Evolutionary conservation across 2,329 filamentous ascomycete genomes (phyloP).

Genomic region (Epichloe hybrida): DNA sequence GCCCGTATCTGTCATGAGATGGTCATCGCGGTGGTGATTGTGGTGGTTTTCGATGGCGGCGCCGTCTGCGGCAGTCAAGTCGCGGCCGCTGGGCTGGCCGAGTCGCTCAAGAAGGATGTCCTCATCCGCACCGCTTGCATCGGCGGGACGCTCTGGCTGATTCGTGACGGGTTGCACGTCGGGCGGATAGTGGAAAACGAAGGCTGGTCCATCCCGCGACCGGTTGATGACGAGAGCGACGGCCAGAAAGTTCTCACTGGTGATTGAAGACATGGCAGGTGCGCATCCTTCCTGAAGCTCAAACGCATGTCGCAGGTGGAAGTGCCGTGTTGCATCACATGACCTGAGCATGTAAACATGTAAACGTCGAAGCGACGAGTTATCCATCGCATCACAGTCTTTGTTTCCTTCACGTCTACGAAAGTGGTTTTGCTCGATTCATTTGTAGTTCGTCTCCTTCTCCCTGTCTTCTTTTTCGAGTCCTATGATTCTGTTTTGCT

Average conservation of each 20-base stretch:
- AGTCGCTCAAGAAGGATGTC: slow-evolving; percentile 37
- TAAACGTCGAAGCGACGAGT: too few relatives aligned
- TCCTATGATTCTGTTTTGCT: too few relatives aligned
- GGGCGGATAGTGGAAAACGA: slow-evolving; percentile 85
- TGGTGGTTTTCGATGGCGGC: slow-evolving; percentile 33
- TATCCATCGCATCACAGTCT: too few relatives aligned
- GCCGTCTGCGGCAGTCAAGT: slow-evolving; percentile 20
- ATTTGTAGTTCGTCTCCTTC: too few relatives aligned
- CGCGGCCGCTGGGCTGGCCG: slow-evolving; percentile 21
- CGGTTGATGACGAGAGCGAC: slow-evolving; percentile 62
- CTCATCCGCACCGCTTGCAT: slow-evolving; percentile 24
- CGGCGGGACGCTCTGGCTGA: slow-evolving; percentile 18
- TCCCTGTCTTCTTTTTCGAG: not conserved
- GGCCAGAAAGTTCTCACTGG: slow-evolving; percentile 46
- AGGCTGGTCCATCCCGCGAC: slow-evolving; percentile 63
- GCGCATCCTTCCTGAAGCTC: not conserved
- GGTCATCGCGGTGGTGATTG: slow-evolving; percentile 40
- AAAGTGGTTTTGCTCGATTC: too few relatives aligned
- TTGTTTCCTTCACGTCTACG: not conserved
- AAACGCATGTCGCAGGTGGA: not conserved
- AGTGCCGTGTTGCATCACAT: not conserved
- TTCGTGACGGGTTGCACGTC: slow-evolving; percentile 27
- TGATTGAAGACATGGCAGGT: slow-evolving; percentile 34
- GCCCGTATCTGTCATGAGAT: slow-evolving; percentile 40
- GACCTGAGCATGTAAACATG: not conserved